A percentile compares a stretch with the other conserved stretches of the same genome.
Evolutionary conservation across 371 early-diverging fungal species (phyloP).

Genomic region (Actinomucor elegans): DNA sequence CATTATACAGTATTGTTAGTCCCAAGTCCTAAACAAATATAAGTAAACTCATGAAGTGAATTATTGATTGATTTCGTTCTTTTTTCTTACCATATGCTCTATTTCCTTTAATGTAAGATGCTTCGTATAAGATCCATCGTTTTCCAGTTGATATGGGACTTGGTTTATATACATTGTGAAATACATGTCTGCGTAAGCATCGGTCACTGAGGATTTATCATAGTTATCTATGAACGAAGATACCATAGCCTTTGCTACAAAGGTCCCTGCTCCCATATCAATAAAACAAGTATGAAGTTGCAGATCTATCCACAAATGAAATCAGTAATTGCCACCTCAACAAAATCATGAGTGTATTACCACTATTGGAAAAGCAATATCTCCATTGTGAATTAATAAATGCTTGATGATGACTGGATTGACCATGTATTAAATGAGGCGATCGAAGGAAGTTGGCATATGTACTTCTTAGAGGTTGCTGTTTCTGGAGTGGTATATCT

Average conservation of each 20-base stretch:
- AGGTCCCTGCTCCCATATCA: constrained; percentile 55
- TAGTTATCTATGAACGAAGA: constrained; percentile 51
- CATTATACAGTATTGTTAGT: constrained; percentile 35
- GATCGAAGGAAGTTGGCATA: constrained; percentile 64
- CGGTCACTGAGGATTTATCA: constrained; percentile 50
- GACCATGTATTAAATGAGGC: constrained; percentile 57
- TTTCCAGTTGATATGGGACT: constrained; percentile 57
- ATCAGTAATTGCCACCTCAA: no score
- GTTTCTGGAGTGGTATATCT: constrained; percentile 42
- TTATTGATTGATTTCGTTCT: no score
- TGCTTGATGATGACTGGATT: constrained; percentile 47
- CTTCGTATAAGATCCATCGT: constrained; percentile 3
- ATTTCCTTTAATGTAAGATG: background rate
- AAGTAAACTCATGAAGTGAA: no score
- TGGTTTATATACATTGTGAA: constrained; percentile 61
- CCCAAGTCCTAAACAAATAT: constrained; percentile 17
- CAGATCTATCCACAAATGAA: constrained; percentile 28
- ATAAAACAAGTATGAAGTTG: constrained; percentile 60
- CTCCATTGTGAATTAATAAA: constrained; percentile 61
- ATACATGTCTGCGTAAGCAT: constrained; percentile 60
- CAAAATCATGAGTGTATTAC: constrained; percentile 25
- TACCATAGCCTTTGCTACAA: constrained; percentile 54
- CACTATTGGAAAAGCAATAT: constrained; percentile 65
- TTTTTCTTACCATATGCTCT: constrained; percentile 19
- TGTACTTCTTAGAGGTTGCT: constrained; percentile 47